Evolutionary conservation across 768 basidiomycete species (phyloP), one percentile per base, ranked within the genome.

Genomic region (Boletus speciosus): DNA sequence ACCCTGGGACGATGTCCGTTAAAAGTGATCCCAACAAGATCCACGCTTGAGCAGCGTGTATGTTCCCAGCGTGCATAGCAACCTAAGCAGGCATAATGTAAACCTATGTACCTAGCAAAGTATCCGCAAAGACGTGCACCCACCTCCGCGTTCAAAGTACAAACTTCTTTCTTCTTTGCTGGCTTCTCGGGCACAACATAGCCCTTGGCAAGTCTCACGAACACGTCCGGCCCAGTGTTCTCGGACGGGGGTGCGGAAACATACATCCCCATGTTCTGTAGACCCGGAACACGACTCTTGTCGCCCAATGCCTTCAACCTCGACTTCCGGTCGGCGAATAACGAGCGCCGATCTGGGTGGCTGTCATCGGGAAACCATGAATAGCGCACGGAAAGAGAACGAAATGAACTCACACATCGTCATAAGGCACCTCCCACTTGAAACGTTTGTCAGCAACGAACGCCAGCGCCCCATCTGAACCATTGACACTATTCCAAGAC

Each of bases 361-460:
- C 79, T 82, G 49, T 35, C 36, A 35, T 42, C 37, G n/a, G n/a
- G 47, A 43, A 12, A 6, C 15, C 29, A 40, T 59, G 49, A 61
- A 21, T 4, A 44, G 19, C 16, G 8, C n/a, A 37, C 14, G 3
- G 25, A 34, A 16, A 35, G 21, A 38, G 25, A 54, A 40, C 7
- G 19, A 31, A 11, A 15, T n/a, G 12, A 15, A 71, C 84, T 49
- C 62, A 90, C 90, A 85, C 61, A 61, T 93, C 91, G 58, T 93
- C 91, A 55, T 88, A 93, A 3, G 91, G 91, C 3, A 85, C 66
- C 61, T 91, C 88, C 77, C 81, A 84, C 37, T 65, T 66, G 6
- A 63, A 57, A 39, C 71, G 73, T n/a, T 69, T 71, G 49, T 87
- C 87, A 2, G 80, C 67, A 11, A 86, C 83, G 59, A 93, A 92